Base-by-base conservation (phyloP, 768 basidiomycete species). In the Serendipita sp. region DNA sequence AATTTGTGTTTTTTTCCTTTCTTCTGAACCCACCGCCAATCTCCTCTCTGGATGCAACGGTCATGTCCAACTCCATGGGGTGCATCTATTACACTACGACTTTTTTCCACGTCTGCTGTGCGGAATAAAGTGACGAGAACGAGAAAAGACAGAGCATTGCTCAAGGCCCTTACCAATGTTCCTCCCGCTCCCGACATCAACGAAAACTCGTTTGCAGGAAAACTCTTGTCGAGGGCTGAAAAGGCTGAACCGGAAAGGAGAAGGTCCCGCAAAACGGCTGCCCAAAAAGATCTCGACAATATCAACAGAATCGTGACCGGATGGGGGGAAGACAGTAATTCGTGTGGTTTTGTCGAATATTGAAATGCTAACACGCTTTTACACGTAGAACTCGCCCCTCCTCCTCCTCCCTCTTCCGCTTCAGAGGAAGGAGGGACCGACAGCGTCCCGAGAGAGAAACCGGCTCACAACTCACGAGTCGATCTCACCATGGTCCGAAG, bases 261-360 rank as follows among this genome's bases (percentile, higher is more conserved):
- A 38, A 38, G 1, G 14, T 5, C 38, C 7, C 38, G 38, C 38
- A 48, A 48, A n/a, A 48, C 45, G n/a, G 9, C 5, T 9, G 38
- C 5, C 45, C n/a, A 48, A 28, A 31, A 28, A 22, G 17, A 24
- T 33, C 4, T 58, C 17, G 26, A 58, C 17, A 31, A 34, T 34
- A 30, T 58, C 11, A 58, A 28, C 33, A n/a, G 53, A 28, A 58
- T 58, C 30, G 53, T 58, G n/a, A 58, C 53, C 4, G 53, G 53
- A 22, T 58, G 53, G 53, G 53, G 53, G 30, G 33, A 58, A 34
- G 53, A 58, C 31, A 34, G 53, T 58, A 28, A 28, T 13, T 33
- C 17, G 9, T 30, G 17, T 58, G 9, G 11, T 7, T n/a, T 58
- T 34, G 24, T 11, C 20, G 11, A 58, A 22, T n/a, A 11, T 58